Evolutionary conservation across 1,139 yeast species (phyloP).

Genomic region (Entelexis paramagnoliae): DNA sequence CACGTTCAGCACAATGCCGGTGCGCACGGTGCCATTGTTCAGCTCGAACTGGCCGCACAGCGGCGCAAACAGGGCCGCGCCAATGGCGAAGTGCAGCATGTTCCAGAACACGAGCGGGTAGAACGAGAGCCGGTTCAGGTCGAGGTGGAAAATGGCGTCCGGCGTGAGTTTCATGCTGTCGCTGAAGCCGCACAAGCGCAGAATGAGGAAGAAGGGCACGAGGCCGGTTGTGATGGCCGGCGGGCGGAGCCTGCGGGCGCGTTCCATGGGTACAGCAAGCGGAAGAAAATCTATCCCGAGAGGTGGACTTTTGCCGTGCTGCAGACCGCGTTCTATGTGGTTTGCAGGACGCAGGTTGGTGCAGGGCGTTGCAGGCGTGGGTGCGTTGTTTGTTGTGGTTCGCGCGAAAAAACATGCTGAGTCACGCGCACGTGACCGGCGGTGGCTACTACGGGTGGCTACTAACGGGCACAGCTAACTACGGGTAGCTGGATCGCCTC

Average conservation of each 20-base stretch:
- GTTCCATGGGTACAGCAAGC: not conserved
- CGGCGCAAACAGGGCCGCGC: slow-evolving; percentile 44
- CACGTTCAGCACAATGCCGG: slow-evolving; percentile 71
- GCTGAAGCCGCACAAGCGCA: slow-evolving; percentile 34
- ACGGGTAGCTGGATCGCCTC: too few relatives aligned
- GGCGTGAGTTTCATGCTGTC: slow-evolving; percentile 43
- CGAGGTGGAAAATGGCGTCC: slow-evolving; percentile 45
- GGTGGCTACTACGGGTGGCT: not conserved
- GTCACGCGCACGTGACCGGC: not conserved
- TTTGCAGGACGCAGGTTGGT: not conserved
- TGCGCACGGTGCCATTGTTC: slow-evolving; percentile 72
- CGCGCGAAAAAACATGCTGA: not conserved
- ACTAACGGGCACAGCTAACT: too few relatives aligned
- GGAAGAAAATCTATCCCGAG: too few relatives aligned
- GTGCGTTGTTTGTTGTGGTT: not conserved
- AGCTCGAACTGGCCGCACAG: slow-evolving; percentile 56
- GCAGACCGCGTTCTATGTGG: not conserved
- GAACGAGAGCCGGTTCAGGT: slow-evolving; percentile 54
- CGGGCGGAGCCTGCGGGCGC: slow-evolving; percentile 27
- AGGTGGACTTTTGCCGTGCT: not conserved
- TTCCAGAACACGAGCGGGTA: slow-evolving; percentile 64
- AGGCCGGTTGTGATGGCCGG: slow-evolving; percentile 66
- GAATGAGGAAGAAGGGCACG: slow-evolving; percentile 42
- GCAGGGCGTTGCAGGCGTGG: not conserved
- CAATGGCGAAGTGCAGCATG: slow-evolving; percentile 53